Conservation (phyloP, 2,329 filamentous ascomycete genomes). For the Dothiorella sarmentorum region DNA sequence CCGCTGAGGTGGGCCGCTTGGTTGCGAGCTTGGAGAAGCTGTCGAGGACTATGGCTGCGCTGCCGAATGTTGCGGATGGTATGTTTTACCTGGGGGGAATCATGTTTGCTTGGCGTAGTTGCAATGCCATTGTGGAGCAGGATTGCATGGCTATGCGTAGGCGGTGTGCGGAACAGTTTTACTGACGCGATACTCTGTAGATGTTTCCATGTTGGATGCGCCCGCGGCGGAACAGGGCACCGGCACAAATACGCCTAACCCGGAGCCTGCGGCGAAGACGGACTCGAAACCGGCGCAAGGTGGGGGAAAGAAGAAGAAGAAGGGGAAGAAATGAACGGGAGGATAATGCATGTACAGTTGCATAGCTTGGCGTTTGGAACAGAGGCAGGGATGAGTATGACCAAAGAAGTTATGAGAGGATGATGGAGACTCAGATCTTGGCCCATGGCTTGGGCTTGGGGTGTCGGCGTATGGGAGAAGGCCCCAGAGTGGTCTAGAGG, state of each 20-base stretch:
- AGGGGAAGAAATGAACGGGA: conserved; percentile 48
- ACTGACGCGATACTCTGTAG: conserved; percentile 21
- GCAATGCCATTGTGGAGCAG: background rate
- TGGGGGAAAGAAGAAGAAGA: conserved; percentile 48
- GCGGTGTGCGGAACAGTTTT: background rate
- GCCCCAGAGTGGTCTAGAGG: too few species aligned
- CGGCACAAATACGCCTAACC: conserved; percentile 31
- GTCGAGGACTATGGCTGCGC: conserved; percentile 59
- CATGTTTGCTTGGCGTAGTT: background rate
- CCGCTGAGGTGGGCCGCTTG: conserved; percentile 81
- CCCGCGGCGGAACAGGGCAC: conserved; percentile 29
- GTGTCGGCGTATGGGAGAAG: too few species aligned
- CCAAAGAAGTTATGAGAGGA: background rate
- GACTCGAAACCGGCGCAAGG: conserved; percentile 21
- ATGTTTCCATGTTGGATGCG: conserved; percentile 33
- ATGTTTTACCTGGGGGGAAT: too few species aligned
- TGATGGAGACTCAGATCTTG: background rate
- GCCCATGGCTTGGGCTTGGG: background rate
- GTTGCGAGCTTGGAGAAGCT: conserved; percentile 73
- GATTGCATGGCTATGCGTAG: background rate
- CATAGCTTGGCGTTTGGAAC: background rate
- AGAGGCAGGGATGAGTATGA: background rate
- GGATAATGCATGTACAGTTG: background rate
- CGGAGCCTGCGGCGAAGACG: conserved; percentile 28
- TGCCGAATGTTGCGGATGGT: conserved; percentile 34